These are phyloP conservation scores for Sporothrix pseudoabietina DNA, from an alignment of 2,329 filamentous ascomycete species.

Conservation along the genomic window DNA sequence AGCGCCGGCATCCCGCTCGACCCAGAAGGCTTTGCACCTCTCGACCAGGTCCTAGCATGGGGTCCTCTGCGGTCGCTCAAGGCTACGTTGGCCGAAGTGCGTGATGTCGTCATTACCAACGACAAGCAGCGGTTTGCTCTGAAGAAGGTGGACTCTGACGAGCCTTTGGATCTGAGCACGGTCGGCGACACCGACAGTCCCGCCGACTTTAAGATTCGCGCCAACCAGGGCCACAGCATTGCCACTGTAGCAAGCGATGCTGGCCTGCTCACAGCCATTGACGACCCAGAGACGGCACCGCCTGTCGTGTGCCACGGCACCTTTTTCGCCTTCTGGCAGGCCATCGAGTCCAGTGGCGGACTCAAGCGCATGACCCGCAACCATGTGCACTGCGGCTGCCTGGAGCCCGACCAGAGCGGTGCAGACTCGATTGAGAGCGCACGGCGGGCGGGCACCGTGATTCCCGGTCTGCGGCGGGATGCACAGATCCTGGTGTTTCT, in stretches of 20 bases:
- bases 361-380: conserved; percentile 79
- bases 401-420: neutral
- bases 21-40: conserved; percentile 59
- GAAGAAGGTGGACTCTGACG: conserved; percentile 53
- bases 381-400: conserved; percentile 80
- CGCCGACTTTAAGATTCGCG: conserved; percentile 80
- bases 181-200: conserved; percentile 50
- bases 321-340: conserved; percentile 75
- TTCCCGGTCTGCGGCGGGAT: conserved; percentile 78
- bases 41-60: conserved; percentile 60
- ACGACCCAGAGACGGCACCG: conserved; percentile 62
- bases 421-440: neutral
- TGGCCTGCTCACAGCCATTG: conserved; percentile 67
- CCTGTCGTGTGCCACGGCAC: conserved; percentile 80
- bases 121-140: conserved; percentile 91
- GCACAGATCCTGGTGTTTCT: conserved; percentile 79
- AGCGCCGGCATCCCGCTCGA: conserved; percentile 61
- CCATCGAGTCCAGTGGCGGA: conserved; percentile 75
- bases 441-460: neutral
- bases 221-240: conserved; percentile 93
- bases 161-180: conserved; percentile 31
- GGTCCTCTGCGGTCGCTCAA: conserved; percentile 66
- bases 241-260: conserved; percentile 66
- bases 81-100: conserved; percentile 74
- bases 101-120: conserved; percentile 68